A percentile compares a stretch with the other conserved stretches of the same genome.
Evolutionary conservation across 139 green algal genomes (phyloP).

Genomic region (Axilococcus clingmanii): DNA sequence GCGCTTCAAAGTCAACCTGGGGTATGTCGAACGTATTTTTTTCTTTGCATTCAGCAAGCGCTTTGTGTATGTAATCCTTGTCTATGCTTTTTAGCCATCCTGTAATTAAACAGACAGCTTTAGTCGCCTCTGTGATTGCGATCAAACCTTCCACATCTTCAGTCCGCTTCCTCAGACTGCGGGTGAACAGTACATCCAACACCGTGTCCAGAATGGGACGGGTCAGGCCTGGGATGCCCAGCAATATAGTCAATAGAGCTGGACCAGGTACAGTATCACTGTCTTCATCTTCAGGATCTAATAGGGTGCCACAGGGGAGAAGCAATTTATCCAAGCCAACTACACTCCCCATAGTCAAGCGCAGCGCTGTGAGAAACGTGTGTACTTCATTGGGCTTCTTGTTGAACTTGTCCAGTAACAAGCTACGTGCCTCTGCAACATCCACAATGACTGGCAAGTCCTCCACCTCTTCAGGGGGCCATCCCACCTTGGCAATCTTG

Average conservation of each 20-base stretch:
- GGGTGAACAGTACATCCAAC: conserved; percentile 50
- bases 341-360: conserved; percentile 39
- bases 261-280: not conserved
- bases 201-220: conserved; percentile 46
- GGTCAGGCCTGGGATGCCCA: conserved; percentile 45
- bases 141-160: conserved; percentile 14
- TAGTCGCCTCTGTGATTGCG: too few relatives aligned
- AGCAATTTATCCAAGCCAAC: conserved; percentile 29
- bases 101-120: too few relatives aligned
- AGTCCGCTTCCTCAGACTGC: conserved; percentile 26
- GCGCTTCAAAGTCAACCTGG: too few relatives aligned
- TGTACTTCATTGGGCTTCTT: conserved; percentile 28
- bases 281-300: not conserved
- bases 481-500: conserved; percentile 31
- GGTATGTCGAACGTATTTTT: too few relatives aligned
- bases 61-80: too few relatives aligned
- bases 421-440: conserved; percentile 18
- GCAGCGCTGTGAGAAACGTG: conserved; percentile 38
- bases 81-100: too few relatives aligned
- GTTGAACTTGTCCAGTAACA: conserved; percentile 35
- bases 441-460: conserved; percentile 25
- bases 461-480: conserved; percentile 29
- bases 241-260: conserved; percentile 44
- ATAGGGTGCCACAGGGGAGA: conserved; percentile 15
- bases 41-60: too few relatives aligned